phyloP scores from a whole-genome alignment of 148 eudicot genomes.

The Polygonum maritimum region DNA sequence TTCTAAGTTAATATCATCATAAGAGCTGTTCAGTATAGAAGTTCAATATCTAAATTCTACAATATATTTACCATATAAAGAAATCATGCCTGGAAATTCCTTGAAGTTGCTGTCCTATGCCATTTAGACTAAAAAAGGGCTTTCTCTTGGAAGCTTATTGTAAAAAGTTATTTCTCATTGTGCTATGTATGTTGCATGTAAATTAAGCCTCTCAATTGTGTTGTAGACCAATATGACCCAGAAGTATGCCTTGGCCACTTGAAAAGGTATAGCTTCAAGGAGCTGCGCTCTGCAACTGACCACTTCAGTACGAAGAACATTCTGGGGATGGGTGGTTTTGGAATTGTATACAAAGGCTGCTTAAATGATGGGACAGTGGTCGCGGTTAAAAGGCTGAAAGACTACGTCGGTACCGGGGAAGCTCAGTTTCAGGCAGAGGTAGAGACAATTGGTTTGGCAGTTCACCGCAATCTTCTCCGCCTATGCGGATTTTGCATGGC shows the following conservation, averaged over 20 bases:
- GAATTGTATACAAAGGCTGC: slow-evolving; percentile 18
- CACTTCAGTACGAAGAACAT: slow-evolving; percentile 18
- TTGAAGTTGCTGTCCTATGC: neutral
- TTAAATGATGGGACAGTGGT: slow-evolving; percentile 16
- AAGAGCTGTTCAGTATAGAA: neutral
- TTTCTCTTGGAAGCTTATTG: neutral
- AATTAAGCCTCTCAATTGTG: neutral
- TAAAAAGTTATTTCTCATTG: neutral
- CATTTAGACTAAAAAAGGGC: neutral
- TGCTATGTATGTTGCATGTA: neutral
- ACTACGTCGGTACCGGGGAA: slow-evolving; percentile 16
- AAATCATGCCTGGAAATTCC: neutral
- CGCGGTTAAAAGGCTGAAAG: slow-evolving; percentile 19
- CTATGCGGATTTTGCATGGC: slow-evolving; percentile 18
- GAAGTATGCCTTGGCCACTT: slow-evolving; percentile 17
- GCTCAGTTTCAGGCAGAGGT: slow-evolving; percentile 15
- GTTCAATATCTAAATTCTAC: neutral
- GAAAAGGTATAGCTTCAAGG: slow-evolving; percentile 17
- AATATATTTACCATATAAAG: neutral
- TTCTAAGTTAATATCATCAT: neutral
- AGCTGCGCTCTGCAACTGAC: slow-evolving; percentile 16
- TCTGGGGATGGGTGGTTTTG: slow-evolving; percentile 18
- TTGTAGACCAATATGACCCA: slow-evolving; percentile 3
- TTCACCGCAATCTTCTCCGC: slow-evolving; percentile 21
- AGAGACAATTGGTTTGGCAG: slow-evolving; percentile 17